These are phyloP conservation scores for Fraxinus floribunda DNA, from an alignment of 305 asterid genomes.

Conservation along the genomic window DNA sequence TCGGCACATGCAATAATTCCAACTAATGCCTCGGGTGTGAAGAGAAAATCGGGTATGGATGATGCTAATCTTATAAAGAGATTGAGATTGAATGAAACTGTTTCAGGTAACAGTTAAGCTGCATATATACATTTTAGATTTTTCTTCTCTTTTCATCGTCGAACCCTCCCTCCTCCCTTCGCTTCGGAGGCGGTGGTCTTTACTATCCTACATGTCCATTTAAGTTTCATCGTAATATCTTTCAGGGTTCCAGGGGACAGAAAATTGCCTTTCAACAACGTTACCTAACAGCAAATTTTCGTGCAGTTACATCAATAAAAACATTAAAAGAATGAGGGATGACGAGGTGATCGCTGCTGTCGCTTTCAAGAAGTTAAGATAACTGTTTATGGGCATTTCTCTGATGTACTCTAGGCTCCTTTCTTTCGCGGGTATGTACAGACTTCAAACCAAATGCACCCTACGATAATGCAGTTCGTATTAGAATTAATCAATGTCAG, in stretches of 20 bases:
- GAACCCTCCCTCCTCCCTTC: background rate
- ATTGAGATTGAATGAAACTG: constrained; percentile 37
- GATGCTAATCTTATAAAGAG: constrained; percentile 42
- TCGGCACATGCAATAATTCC: constrained; percentile 10
- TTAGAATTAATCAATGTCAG: background rate
- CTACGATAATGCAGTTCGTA: background rate
- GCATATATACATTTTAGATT: too few relatives aligned
- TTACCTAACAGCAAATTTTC: constrained; percentile 16
- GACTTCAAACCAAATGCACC: background rate
- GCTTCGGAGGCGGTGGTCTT: background rate
- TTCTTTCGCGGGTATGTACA: background rate
- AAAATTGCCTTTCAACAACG: background rate
- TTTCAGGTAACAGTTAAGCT: constrained; percentile 35
- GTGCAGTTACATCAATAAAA: constrained; percentile 37
- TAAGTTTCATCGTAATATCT: background rate
- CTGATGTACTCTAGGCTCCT: background rate
- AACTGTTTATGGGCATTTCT: background rate
- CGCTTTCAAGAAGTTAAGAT: constrained; percentile 47
- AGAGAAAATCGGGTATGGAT: constrained; percentile 47
- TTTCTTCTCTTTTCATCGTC: background rate
- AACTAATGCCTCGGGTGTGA: constrained; percentile 25
- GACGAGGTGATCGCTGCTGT: constrained; percentile 41
- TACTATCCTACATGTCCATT: background rate
- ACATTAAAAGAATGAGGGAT: constrained; percentile 45
- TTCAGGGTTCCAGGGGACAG: constrained; percentile 31